phyloP scores from a whole-genome alignment of 148 eudicot genomes.

The Diospyros lotus region DNA sequence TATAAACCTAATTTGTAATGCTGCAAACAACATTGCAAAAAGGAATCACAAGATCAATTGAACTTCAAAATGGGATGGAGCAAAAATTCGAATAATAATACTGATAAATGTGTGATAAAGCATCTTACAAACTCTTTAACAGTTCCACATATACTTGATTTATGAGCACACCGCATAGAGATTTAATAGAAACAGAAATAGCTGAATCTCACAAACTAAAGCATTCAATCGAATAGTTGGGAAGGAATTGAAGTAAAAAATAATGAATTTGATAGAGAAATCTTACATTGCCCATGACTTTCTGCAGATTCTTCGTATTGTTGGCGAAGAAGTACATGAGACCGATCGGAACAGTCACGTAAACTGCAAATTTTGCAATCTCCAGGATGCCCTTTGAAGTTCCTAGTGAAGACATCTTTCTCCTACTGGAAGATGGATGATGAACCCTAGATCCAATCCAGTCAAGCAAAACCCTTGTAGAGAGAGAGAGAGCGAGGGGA shows the following conservation, averaged over 20 bases:
- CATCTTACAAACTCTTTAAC: too few relatives aligned
- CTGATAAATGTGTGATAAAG: too few relatives aligned
- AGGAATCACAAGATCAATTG: too few relatives aligned
- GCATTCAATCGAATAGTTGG: neutral
- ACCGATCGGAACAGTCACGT: slow-evolving; percentile 74
- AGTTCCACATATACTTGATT: too few relatives aligned
- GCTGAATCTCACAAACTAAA: too few relatives aligned
- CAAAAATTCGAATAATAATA: too few relatives aligned
- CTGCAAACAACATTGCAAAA: too few relatives aligned
- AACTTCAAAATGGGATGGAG: too few relatives aligned
- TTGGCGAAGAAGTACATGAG: slow-evolving; percentile 83
- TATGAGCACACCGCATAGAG: too few relatives aligned
- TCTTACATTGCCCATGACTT: slow-evolving; percentile 72
- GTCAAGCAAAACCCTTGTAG: neutral
- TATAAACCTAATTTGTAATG: too few relatives aligned
- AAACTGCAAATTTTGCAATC: slow-evolving; percentile 75
- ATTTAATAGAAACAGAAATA: too few relatives aligned
- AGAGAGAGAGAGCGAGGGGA: neutral
- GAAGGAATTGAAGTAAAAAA: neutral
- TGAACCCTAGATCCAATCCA: neutral
- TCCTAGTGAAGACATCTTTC: slow-evolving; percentile 68
- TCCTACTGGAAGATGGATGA: neutral
- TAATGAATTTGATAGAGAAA: neutral
- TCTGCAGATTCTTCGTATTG: slow-evolving; percentile 67
- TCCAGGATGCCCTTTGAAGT: slow-evolving; percentile 77